Evolutionary conservation across 371 early-diverging fungal genomes (phyloP).

Genomic region (Mortierella sp.): DNA sequence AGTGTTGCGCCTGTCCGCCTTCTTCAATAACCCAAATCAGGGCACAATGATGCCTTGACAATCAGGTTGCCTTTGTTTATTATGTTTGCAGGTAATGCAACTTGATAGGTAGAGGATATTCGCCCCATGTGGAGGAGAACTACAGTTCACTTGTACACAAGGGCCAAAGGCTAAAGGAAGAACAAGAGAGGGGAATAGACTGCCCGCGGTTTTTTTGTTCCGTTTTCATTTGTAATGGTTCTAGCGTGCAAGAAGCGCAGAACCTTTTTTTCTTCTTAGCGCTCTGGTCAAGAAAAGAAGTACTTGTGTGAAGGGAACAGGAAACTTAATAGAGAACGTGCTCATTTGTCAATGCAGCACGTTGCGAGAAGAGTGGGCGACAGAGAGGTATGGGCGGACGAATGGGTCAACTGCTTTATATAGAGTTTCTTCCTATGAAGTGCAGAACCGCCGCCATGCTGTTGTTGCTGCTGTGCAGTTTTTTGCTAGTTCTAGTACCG

Average conservation of each 20-base stretch:
- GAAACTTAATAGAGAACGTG: not conserved
- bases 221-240: not conserved
- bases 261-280: not conserved
- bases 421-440: not conserved
- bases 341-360: conserved; percentile 1
- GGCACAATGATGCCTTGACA: not conserved
- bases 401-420: not conserved
- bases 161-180: too few relatives aligned
- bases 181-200: not conserved
- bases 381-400: not conserved
- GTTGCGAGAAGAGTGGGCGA: not conserved
- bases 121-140: not conserved
- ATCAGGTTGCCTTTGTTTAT: too few relatives aligned
- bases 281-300: not conserved
- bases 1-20: not conserved
- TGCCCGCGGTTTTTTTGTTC: not conserved
- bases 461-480: not conserved
- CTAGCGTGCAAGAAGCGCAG: not conserved
- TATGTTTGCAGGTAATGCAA: not conserved
- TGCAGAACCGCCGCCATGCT: not conserved
- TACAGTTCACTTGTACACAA: not conserved
- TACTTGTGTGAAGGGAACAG: not conserved
- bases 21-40: not conserved
- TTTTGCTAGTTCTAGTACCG: not conserved
- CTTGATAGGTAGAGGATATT: not conserved